Conservation (phyloP, 345 rosid species). For the Populus tremula region DNA sequence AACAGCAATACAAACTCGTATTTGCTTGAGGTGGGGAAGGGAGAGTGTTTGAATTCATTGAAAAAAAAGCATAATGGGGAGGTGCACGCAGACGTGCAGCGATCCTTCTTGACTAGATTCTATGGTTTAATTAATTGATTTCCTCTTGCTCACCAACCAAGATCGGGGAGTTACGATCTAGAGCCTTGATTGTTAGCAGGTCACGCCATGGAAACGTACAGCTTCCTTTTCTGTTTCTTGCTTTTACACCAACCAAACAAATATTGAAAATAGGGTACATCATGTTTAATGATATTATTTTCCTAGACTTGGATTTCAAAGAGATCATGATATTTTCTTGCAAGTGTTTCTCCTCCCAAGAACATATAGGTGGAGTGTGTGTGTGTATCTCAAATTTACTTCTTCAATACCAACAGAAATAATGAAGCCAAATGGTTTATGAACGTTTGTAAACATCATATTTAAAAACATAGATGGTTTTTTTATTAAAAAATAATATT, state of each 20-base stretch:
- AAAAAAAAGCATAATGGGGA: background rate
- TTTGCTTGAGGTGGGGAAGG: background rate
- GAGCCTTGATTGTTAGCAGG: background rate
- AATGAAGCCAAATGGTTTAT: too few relatives aligned
- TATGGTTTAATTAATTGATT: background rate
- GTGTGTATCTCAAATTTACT: too few relatives aligned
- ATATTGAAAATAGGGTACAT: background rate
- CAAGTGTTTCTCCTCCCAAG: background rate
- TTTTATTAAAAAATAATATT: too few relatives aligned
- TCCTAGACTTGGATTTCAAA: background rate
- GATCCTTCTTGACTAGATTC: background rate
- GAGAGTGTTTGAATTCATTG: background rate
- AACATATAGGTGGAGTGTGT: background rate
- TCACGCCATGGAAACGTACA: background rate
- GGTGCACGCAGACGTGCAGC: background rate
- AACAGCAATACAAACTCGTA: background rate
- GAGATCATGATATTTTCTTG: background rate
- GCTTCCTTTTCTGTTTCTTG: background rate
- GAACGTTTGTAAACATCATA: too few relatives aligned
- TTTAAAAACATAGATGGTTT: too few relatives aligned
- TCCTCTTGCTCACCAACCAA: background rate
- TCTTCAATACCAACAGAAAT: too few relatives aligned
- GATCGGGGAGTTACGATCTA: background rate
- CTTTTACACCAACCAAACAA: slow-evolving; percentile 11
- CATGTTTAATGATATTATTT: background rate